phyloP scores from a whole-genome alignment of 768 basidiomycete genomes.

The Boletus insuetus region DNA sequence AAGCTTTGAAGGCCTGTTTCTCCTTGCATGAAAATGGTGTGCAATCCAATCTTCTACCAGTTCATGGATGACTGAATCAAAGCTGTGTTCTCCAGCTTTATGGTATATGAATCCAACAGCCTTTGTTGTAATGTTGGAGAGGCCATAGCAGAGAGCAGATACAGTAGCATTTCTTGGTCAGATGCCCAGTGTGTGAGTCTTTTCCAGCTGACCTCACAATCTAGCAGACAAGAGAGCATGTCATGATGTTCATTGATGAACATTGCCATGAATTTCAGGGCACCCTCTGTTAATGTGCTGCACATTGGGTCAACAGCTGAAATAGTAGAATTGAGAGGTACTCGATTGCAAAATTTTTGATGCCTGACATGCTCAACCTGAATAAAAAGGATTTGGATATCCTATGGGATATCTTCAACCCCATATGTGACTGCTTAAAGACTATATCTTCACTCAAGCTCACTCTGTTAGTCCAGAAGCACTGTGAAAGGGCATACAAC shows the following conservation, averaged over 20 bases:
- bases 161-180: background rate
- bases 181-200: background rate
- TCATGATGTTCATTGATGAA: conserved; percentile 3
- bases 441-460: background rate
- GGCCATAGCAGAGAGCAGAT: background rate
- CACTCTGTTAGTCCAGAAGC: background rate
- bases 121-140: background rate
- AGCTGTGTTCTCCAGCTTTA: background rate
- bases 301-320: background rate
- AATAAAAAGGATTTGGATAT: conserved; percentile 1
- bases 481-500: conserved; percentile 2
- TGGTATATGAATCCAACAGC: background rate
- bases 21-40: background rate
- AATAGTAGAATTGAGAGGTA: background rate
- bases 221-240: background rate
- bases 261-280: background rate
- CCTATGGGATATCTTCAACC: background rate
- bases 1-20: background rate
- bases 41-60: background rate
- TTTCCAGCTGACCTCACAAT: background rate
- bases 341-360: background rate
- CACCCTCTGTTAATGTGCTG: background rate
- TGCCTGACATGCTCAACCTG: background rate
- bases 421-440: background rate
- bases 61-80: background rate